Conservation (phyloP, 768 basidiomycete genomes). For the Rubroboletus pulcherrimus region DNA sequence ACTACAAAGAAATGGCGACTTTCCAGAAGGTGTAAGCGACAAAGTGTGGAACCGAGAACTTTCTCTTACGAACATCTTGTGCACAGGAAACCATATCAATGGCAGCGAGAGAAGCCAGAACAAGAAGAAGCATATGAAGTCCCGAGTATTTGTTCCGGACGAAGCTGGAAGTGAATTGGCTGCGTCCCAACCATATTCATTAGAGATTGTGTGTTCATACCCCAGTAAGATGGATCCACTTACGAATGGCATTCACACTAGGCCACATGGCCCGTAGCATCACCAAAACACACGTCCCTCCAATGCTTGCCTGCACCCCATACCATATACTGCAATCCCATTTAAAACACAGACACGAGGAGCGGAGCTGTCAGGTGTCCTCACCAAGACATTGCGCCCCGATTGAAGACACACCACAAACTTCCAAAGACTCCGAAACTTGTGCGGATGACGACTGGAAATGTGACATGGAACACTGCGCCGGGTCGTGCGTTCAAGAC, state of each 20-base stretch:
- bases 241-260: constrained; percentile 61
- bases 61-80: constrained; percentile 58
- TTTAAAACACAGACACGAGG: constrained; percentile 16
- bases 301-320: constrained; percentile 77
- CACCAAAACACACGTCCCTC: constrained; percentile 72
- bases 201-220: background rate
- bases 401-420: constrained; percentile 76
- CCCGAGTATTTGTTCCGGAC: constrained; percentile 69
- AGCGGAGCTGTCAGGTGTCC: constrained; percentile 26
- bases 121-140: constrained; percentile 80
- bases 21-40: constrained; percentile 14
- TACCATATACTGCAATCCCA: constrained; percentile 58
- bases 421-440: constrained; percentile 78
- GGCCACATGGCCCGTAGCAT: constrained; percentile 79
- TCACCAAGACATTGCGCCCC: constrained; percentile 69
- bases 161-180: constrained; percentile 71
- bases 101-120: constrained; percentile 82
- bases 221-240: constrained; percentile 23
- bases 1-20: constrained; percentile 77
- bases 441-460: constrained; percentile 71
- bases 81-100: constrained; percentile 79
- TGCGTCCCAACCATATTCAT: constrained; percentile 23
- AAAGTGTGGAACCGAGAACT: constrained; percentile 1
- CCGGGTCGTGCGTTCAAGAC: constrained; percentile 76
- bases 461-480: constrained; percentile 72